These are phyloP conservation scores for Talaromyces verruculosus DNA, from an alignment of 2,329 filamentous ascomycete species.

Conservation along the genomic window DNA sequence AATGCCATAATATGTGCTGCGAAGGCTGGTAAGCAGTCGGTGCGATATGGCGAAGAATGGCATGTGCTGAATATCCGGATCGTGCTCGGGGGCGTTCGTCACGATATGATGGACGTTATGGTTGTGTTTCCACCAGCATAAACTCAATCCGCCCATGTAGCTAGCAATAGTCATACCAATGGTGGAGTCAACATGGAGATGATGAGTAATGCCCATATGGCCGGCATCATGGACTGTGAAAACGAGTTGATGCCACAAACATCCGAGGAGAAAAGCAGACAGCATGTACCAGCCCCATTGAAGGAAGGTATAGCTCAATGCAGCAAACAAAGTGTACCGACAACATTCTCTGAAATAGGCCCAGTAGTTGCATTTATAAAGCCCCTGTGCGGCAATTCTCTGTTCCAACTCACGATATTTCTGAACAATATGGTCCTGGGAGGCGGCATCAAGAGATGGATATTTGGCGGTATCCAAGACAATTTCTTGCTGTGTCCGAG, in stretches of 20 bases:
- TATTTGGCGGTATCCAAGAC: slow-evolving; percentile 76
- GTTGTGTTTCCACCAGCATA: slow-evolving; percentile 96
- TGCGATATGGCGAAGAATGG: slow-evolving; percentile 87
- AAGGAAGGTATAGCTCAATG: slow-evolving; percentile 61
- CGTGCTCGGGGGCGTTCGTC: slow-evolving; percentile 91
- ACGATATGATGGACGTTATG: slow-evolving; percentile 98
- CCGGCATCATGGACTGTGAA: slow-evolving; percentile 94
- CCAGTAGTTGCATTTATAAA: slow-evolving; percentile 81
- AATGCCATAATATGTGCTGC: slow-evolving; percentile 79
- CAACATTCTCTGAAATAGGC: slow-evolving; percentile 73
- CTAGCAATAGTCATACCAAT: slow-evolving; percentile 91
- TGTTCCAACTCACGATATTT: slow-evolving; percentile 81
- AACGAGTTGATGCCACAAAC: slow-evolving; percentile 90
- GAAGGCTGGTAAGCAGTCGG: slow-evolving; percentile 69
- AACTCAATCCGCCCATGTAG: slow-evolving; percentile 81
- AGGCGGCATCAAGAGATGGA: slow-evolving; percentile 69
- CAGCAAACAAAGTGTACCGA: slow-evolving; percentile 70
- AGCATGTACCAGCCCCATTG: slow-evolving; percentile 64
- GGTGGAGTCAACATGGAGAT: slow-evolving; percentile 76
- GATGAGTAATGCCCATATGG: slow-evolving; percentile 95
- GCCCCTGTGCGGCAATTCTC: slow-evolving; percentile 68
- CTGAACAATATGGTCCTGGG: slow-evolving; percentile 70
- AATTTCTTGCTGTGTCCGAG: slow-evolving; percentile 71
- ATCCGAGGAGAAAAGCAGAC: slow-evolving; percentile 73
- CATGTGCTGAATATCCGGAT: slow-evolving; percentile 90